Evolutionary conservation across 208 protist genomes (phyloP).

Genomic region (Wallacemonas sp.): DNA sequence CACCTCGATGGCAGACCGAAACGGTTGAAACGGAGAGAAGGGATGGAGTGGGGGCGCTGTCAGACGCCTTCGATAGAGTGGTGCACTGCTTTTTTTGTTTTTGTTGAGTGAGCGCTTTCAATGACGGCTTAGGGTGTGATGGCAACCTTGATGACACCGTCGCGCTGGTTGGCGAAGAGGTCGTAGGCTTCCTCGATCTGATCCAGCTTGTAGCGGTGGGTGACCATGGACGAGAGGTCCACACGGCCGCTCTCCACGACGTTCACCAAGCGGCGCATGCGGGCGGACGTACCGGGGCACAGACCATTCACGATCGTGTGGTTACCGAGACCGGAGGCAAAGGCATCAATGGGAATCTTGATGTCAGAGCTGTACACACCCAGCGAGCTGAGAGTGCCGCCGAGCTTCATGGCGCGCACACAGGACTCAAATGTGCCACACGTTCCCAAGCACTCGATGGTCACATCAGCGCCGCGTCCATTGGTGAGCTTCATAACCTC

Average conservation of each 20-base stretch:
- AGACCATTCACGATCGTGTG: constrained; percentile 19
- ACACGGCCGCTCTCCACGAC: constrained; percentile 21
- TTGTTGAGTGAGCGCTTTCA: no score
- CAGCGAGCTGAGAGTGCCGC: constrained; percentile 28
- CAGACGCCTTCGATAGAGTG: no score
- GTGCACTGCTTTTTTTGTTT: no score
- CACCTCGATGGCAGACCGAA: no score
- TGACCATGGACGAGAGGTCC: constrained; percentile 23
- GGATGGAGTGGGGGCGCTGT: no score
- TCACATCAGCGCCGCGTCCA: constrained; percentile 32
- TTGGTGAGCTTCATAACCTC: constrained; percentile 30
- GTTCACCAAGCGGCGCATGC: constrained; percentile 25
- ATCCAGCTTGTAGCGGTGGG: constrained; percentile 30
- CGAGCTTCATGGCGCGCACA: constrained; percentile 28
- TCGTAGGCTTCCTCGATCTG: constrained; percentile 31
- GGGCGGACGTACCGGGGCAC: constrained; percentile 17
- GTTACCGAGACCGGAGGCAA: constrained; percentile 19
- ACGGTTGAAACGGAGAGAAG: no score
- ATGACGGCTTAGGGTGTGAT: constrained; percentile 30
- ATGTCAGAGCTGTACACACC: constrained; percentile 30
- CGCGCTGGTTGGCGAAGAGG: constrained; percentile 28
- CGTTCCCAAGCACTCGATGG: constrained; percentile 24
- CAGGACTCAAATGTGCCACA: constrained; percentile 24
- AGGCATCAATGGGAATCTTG: constrained; percentile 20
- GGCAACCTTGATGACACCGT: constrained; percentile 31